Base-by-base conservation (phyloP, 805 yeast genomes). In the Suhomyces emberorum region DNA sequence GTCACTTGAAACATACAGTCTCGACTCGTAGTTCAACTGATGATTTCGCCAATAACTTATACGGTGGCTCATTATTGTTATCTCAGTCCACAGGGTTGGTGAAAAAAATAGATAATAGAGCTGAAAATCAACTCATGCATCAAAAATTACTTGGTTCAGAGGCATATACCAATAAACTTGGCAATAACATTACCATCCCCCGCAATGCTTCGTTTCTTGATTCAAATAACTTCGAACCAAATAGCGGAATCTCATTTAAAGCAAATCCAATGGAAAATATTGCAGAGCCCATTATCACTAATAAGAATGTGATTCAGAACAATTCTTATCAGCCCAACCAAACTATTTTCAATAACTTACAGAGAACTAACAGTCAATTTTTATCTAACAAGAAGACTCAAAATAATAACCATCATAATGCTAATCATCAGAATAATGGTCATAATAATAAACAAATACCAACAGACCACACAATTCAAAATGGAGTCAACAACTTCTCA, bases 11-110 rank as follows among this genome's bases (percentile, higher is more conserved):
- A n/a, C 26, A 15, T 19, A 19, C 28, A 11, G 26, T 37, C 6
- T 44, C 53, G 7, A 41, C 47, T 3, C 45, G 43, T 28, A 59
- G 58, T 36, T 56, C 61, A 3, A 43, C 53, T 3, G 64, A 59
- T 14, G 63, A 61, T 28, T 45, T 54, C 18, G 15, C 38, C 42
- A 21, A 54, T 19, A 65, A 65, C 41, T 31, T 66, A 31, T 68
- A 68, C 41, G 72, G 72, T 5, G 72, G 72, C 3, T 64, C 70
- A 7, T 47, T 68, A 11, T 52, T 67, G 30, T 45, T 68, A 15
- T 67, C 72, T 3, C 73, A 68, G 41, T 63, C 70, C 2, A 68
- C 73, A 0, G 73, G 73, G 3, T 41, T 65, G 29, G 59, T 63
- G 4, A 57, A 60, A 35, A 66, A 68, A 41, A 41, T 68, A 1